Base-by-base conservation (phyloP, 108 stramenopile species). In the Cylindrotheca closterium region DNA sequence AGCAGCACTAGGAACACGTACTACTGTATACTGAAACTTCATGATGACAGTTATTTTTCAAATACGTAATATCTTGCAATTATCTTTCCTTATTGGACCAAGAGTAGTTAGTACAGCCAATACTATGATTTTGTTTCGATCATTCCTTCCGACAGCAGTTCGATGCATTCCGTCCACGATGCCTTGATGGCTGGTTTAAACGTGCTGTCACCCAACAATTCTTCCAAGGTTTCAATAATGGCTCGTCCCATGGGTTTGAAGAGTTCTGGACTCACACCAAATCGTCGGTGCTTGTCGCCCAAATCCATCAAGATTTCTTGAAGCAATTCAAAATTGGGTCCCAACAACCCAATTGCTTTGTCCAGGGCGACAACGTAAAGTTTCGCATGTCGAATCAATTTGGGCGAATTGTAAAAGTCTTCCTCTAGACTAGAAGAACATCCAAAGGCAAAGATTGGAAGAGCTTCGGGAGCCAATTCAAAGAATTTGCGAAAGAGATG, bases 281-380 rank as follows among this genome's bases (percentile, higher is more conserved):
- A 70, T 1, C 24, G 2, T 2, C 28, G 55, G 46, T 79, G 78
- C 30, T 70, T 74, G 0, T 58, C 27, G 4, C 78, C 78, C n/a
- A 74, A 27, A 27, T 72, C 69, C 22, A 60, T 25, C 23, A 77
- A 31, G 57, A 70, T 65, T n/a, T 76, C 75, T 21, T 62, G 58
- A 30, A 68, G 24, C 51, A 77, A 37, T 30, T 77, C 69, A 26
- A 70, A 52, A 55, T 77, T 65, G 5, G 75, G 75, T 23, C 75
- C 75, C n/a, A 77, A 51, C 75, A 77, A 70, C 3, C 60, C 69
- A 23, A 77, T 21, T 1, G 69, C 68, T 4, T 55, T 65, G 52
- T 77, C 69, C 15, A 77, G 28, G 37, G 55, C 30, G 2, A 42
- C 34, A 18, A 70, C 46, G 30, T 55, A 62, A 21, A 63, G 34